Conservation (phyloP, 2,329 filamentous ascomycete species). For the Neofusicoccum umdonicola region DNA sequence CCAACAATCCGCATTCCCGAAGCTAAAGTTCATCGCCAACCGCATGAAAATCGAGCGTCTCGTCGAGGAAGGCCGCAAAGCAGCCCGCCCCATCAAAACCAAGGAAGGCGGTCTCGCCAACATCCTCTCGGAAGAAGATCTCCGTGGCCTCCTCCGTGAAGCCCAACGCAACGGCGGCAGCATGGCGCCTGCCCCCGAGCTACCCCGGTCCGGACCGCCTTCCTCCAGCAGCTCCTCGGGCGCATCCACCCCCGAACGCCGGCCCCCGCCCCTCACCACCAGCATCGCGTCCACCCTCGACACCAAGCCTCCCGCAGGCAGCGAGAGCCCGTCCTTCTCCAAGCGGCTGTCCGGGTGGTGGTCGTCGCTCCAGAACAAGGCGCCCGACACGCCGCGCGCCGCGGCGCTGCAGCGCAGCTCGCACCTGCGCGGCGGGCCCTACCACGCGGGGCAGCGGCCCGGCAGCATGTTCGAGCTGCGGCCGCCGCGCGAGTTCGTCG, state of each 20-base stretch:
- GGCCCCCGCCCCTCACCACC: slow-evolving; percentile 2
- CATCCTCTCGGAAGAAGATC: slow-evolving; percentile 48
- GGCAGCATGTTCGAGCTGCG: slow-evolving; percentile 38
- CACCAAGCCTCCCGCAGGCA: not conserved
- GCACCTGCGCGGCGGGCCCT: slow-evolving; percentile 13
- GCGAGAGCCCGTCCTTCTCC: slow-evolving; percentile 7
- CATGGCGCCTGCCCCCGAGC: slow-evolving; percentile 26
- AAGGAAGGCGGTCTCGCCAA: slow-evolving; percentile 34
- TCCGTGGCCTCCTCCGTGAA: slow-evolving; percentile 39
- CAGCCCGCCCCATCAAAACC: slow-evolving; percentile 33
- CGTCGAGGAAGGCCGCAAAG: slow-evolving; percentile 57
- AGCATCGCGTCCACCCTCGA: slow-evolving; percentile 17
- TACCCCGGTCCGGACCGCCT: slow-evolving; percentile 31
- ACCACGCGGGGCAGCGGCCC: slow-evolving; percentile 28
- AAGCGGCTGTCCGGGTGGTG: slow-evolving; percentile 34
- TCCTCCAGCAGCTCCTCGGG: slow-evolving; percentile 28
- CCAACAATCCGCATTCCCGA: slow-evolving; percentile 85
- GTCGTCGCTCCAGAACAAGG: slow-evolving; percentile 29
- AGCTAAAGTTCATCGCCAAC: slow-evolving; percentile 87
- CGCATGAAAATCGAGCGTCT: slow-evolving; percentile 76
- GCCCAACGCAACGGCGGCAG: slow-evolving; percentile 29
- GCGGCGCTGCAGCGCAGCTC: slow-evolving; percentile 15
- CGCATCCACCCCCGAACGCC: slow-evolving; percentile 28
- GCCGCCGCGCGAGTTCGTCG: slow-evolving; percentile 25
- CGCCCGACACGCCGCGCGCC: slow-evolving; percentile 5